Base-by-base conservation (phyloP, 352 stramenopile genomes). In the Phytophthora kernoviae region DNA sequence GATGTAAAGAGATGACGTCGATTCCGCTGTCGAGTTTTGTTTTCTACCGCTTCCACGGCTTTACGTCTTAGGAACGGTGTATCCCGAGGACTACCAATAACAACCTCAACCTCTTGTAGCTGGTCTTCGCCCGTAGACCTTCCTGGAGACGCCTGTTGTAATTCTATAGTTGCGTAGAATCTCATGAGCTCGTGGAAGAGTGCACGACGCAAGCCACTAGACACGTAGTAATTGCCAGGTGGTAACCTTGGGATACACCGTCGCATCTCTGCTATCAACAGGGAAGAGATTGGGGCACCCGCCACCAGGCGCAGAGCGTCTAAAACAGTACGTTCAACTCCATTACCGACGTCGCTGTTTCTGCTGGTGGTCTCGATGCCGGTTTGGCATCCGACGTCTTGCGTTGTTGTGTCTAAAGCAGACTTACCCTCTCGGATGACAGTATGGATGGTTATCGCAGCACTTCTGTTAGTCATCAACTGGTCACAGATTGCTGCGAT, bases 11-110 rank as follows among this genome's bases (percentile, higher is more conserved):
- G 47, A 17, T 78, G 70, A n/a, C 75, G 65, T 12, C 76, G 65
- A 32, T 74, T 68, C 12, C 56, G 64, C 22, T 62, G 68, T 26
- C 73, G 58, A 22, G 59, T 43, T 37, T 61, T 58, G 50, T 57
- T 72, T 46, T 79, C 70, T 24, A 87, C 50, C 24, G 57, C 58
- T 52, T 91, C 77, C 4, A 86, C 52, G 7, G 82, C 82, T 61
- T 91, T 91, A 30, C 79, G 77, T 20, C 82, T 68, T 52, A 88
- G 63, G 56, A 88, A 91, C 17, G 79, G 82, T 54, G 79, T 90
- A 54, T 91, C 76, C 55, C 82, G 69, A 52, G 79, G 82, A 58
- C 79, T 91, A 5, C 77, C 79, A 22, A 89, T 26, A 14, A 77
- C 33, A 10, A 87, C 54, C n/a, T 84, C 77, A n/a, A 73, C 53